Evolutionary conservation across 2,329 filamentous ascomycete genomes (phyloP).

Genomic region (Fusarium anthophilum): DNA sequence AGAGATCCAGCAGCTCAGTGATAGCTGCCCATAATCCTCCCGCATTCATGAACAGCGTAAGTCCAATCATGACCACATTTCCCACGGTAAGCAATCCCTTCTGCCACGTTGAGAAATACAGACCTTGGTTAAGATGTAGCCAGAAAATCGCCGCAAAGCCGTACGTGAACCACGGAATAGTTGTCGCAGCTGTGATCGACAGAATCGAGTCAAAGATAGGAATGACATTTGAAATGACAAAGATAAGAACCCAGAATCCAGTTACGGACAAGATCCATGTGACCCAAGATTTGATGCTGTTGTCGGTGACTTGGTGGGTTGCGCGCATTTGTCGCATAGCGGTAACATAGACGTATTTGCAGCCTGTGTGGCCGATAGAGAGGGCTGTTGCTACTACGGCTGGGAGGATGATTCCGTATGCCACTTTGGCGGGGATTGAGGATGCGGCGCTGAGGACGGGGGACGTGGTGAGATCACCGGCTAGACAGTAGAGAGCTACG

Average conservation of each 20-base stretch:
- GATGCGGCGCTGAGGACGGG: slow-evolving; percentile 39
- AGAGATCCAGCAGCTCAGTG: slow-evolving; percentile 36
- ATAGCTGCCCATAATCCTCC: slow-evolving; percentile 40
- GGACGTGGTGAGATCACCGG: slow-evolving; percentile 34
- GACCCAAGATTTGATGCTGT: slow-evolving; percentile 40
- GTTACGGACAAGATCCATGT: slow-evolving; percentile 39
- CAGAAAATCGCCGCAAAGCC: slow-evolving; percentile 39
- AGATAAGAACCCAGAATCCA: slow-evolving; percentile 40
- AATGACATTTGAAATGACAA: slow-evolving; percentile 42
- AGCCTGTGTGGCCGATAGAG: slow-evolving; percentile 39
- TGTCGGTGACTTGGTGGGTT: slow-evolving; percentile 29
- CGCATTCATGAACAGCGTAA: slow-evolving; percentile 38
- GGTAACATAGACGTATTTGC: slow-evolving; percentile 40
- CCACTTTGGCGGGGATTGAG: slow-evolving; percentile 37
- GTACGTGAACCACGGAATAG: slow-evolving; percentile 43
- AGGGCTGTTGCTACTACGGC: slow-evolving; percentile 39
- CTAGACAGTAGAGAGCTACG: slow-evolving; percentile 37
- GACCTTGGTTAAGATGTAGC: slow-evolving; percentile 35
- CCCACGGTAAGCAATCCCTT: slow-evolving; percentile 27
- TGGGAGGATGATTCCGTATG: slow-evolving; percentile 40
- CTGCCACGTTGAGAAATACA: slow-evolving; percentile 31
- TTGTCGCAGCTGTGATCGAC: slow-evolving; percentile 39
- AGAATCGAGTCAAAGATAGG: slow-evolving; percentile 44
- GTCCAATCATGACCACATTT: slow-evolving; percentile 33
- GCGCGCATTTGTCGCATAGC: slow-evolving; percentile 31